Evolutionary conservation across 176 grass and related monocot species (phyloP).

Genomic region (Urochloa ruziziensis): DNA sequence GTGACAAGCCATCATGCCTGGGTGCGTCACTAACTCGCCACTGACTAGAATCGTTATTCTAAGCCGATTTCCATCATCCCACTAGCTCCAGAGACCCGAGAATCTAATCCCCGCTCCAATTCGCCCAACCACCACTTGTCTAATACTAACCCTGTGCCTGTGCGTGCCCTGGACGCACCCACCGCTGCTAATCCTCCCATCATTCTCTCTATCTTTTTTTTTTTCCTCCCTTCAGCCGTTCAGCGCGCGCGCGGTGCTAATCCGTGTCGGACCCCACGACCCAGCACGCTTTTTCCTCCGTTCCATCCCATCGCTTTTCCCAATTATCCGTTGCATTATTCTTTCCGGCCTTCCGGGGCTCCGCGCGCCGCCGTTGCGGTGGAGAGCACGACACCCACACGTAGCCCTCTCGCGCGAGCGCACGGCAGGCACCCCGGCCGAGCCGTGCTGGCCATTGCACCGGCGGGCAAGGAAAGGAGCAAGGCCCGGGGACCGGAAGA

Average conservation of each 20-base stretch:
- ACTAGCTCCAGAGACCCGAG: background rate
- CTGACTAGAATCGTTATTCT: background rate
- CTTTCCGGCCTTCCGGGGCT: too few relatives aligned
- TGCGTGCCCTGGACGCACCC: background rate
- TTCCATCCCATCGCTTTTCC: background rate
- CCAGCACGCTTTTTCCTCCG: background rate
- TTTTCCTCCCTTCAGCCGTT: background rate
- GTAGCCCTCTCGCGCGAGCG: background rate
- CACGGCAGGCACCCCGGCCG: background rate
- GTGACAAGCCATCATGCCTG: too few relatives aligned
- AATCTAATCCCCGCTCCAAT: constrained; percentile 11
- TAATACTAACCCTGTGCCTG: background rate
- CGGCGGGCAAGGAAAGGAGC: background rate
- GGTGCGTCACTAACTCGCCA: background rate
- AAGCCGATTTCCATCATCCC: background rate
- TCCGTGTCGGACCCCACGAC: constrained; percentile 32
- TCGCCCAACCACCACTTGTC: constrained; percentile 2
- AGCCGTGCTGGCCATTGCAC: background rate
- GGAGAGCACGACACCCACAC: background rate
- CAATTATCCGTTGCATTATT: background rate
- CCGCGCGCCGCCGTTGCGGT: too few relatives aligned
- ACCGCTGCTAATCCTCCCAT: background rate
- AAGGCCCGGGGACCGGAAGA: background rate
- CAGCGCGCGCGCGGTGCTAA: background rate
- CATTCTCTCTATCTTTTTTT: background rate